These are phyloP conservation scores for Pyricularia sp. DNA, from an alignment of 2,329 filamentous ascomycete species.

Conservation along the genomic window DNA sequence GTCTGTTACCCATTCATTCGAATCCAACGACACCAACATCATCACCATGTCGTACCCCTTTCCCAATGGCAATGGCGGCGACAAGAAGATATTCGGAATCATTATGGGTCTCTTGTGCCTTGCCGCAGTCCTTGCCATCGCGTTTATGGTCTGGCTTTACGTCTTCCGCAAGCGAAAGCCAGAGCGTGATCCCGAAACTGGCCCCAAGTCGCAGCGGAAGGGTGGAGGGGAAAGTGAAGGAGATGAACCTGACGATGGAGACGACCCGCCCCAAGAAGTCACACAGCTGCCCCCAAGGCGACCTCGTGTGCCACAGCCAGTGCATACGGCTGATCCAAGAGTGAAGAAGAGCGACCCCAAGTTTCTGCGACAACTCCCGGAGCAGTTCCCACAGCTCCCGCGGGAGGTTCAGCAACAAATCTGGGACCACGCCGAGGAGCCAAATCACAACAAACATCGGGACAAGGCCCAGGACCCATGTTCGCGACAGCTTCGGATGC, in stretches of 20 bases:
- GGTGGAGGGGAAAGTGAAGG: not conserved
- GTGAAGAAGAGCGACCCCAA: too few relatives aligned
- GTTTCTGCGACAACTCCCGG: too few relatives aligned
- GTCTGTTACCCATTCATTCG: not conserved
- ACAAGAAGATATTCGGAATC: not conserved
- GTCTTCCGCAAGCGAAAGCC: not conserved
- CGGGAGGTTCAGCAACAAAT: too few relatives aligned
- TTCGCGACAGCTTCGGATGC: too few relatives aligned
- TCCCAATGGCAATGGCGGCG: not conserved
- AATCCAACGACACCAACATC: not conserved
- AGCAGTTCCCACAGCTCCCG: too few relatives aligned
- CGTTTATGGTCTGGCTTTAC: not conserved
- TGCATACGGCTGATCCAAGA: too few relatives aligned
- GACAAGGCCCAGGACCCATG: too few relatives aligned
- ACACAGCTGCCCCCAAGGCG: too few relatives aligned
- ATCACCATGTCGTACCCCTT: not conserved
- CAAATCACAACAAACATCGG: too few relatives aligned
- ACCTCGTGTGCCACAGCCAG: too few relatives aligned
- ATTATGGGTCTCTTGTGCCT: not conserved
- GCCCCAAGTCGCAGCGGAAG: not conserved
- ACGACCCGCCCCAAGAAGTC: not conserved
- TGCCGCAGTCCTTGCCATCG: not conserved
- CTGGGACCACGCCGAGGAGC: too few relatives aligned
- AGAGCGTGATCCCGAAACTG: not conserved
- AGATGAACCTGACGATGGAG: not conserved